Evolutionary conservation across 2,329 filamentous ascomycete genomes (phyloP).

Genomic region (Dryadomyces sulphureus): DNA sequence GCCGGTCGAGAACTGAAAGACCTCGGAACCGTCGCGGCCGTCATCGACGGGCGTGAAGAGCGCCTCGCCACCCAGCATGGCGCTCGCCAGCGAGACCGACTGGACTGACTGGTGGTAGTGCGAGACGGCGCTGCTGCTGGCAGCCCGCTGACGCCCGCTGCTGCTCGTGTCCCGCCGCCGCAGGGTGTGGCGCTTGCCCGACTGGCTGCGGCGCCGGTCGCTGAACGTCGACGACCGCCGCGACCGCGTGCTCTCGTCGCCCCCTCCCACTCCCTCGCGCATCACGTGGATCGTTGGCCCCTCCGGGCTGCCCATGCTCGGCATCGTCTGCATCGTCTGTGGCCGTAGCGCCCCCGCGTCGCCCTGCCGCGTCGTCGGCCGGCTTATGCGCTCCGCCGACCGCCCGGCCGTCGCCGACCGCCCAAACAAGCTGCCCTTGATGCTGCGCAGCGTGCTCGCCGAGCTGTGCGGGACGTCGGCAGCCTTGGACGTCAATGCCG

Average conservation of each 20-base stretch:
- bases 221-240: conserved; percentile 15
- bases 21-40: conserved; percentile 23
- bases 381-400: conserved; percentile 22
- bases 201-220: conserved; percentile 27
- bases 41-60: conserved; percentile 33
- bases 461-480: conserved; percentile 51
- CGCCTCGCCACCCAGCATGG: conserved; percentile 33
- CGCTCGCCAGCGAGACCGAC: conserved; percentile 7
- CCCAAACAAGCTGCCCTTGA: conserved; percentile 69
- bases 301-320: conserved; percentile 23
- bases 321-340: conserved; percentile 31
- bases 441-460: conserved; percentile 53
- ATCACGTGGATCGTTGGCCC: conserved; percentile 68
- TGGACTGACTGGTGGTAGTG: conserved; percentile 16
- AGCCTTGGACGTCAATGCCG: conserved; percentile 22
- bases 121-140: conserved; percentile 25
- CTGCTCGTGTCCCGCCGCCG: conserved; percentile 37
- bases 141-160: conserved; percentile 26
- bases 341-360: conserved; percentile 20
- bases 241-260: conserved; percentile 17
- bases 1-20: conserved; percentile 23
- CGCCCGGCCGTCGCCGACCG: conserved; percentile 22
- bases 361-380: conserved; percentile 24
- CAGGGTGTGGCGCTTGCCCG: conserved; percentile 33
- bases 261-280: conserved; percentile 32